A percentile compares a stretch with the other conserved stretches of the same genome.
phyloP scores from a whole-genome alignment of 1,284 basidiomycete genomes.

The Amylostereum chailletii region DNA sequence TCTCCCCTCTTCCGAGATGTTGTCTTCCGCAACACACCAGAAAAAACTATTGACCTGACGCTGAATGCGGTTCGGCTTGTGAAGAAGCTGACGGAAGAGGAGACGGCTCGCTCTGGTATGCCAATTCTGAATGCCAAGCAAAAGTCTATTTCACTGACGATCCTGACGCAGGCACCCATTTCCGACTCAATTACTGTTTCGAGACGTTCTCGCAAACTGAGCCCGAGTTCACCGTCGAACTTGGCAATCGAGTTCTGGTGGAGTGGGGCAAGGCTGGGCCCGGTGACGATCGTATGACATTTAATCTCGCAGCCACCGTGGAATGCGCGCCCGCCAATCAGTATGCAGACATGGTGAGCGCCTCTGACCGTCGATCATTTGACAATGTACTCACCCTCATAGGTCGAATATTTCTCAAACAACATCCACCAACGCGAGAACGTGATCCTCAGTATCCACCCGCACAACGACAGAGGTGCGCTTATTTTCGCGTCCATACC shows the following conservation, averaged over 20 bases:
- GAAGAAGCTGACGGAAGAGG: constrained; percentile 76
- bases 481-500: background rate
- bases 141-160: background rate
- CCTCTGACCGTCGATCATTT: background rate
- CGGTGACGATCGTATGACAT: constrained; percentile 80
- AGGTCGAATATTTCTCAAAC: constrained; percentile 92
- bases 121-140: background rate
- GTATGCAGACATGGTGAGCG: constrained; percentile 84
- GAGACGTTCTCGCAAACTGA: constrained; percentile 99
- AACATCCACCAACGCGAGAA: constrained; percentile 84
- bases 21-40: constrained; percentile 89
- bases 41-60: constrained; percentile 85
- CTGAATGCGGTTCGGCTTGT: constrained; percentile 84
- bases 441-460: constrained; percentile 86
- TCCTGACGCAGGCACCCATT: constrained; percentile 76
- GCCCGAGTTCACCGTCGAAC: constrained; percentile 87
- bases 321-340: constrained; percentile 96
- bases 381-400: constrained; percentile 1
- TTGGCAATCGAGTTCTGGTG: constrained; percentile 89
- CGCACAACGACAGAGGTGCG: constrained; percentile 91
- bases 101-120: constrained; percentile 33
- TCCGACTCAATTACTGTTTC: constrained; percentile 96
- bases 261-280: constrained; percentile 82
- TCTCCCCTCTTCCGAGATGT: constrained; percentile 89
- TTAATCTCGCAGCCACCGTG: constrained; percentile 95